These are phyloP conservation scores for Saccharata proteae DNA, from an alignment of 2,329 filamentous ascomycete species.

Conservation along the genomic window DNA sequence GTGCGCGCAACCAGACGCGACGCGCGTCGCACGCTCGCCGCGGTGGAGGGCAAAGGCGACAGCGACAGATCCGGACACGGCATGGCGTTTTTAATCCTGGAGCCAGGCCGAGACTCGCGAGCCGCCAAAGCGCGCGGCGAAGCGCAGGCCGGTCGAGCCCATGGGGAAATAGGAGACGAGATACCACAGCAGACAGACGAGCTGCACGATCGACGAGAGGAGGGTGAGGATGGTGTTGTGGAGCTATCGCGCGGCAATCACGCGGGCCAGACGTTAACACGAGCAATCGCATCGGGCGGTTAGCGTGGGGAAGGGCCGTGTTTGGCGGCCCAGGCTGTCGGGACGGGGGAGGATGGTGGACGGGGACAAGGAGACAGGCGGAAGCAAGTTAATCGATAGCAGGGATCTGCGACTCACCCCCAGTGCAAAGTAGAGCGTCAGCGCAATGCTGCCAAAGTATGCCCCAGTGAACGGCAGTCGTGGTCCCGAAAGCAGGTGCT, in stretches of 20 bases:
- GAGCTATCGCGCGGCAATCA: conserved; percentile 47
- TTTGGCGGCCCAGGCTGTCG: too few relatives aligned
- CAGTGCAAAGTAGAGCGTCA: conserved; percentile 86
- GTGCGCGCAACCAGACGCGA: too few relatives aligned
- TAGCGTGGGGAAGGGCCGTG: conserved; percentile 16
- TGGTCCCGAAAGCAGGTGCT: conserved; percentile 72
- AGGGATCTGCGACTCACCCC: conserved; percentile 53
- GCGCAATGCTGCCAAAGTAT: conserved; percentile 83
- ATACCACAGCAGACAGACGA: conserved; percentile 81
- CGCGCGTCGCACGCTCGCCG: too few relatives aligned
- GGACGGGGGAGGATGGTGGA: conserved; percentile 14
- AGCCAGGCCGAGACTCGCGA: conserved; percentile 81
- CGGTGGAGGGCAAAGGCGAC: too few relatives aligned
- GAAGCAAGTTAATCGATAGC: conserved; percentile 10
- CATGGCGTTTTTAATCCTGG: conserved; percentile 60
- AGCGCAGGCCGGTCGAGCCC: conserved; percentile 76
- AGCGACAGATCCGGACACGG: too few relatives aligned
- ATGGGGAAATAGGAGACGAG: conserved; percentile 96
- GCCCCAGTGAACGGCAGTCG: conserved; percentile 85
- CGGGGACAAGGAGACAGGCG: conserved; percentile 4
- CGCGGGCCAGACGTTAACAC: conserved; percentile 23
- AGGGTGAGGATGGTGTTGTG: conserved; percentile 76
- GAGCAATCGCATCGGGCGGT: conserved; percentile 17
- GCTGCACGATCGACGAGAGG: conserved; percentile 69
- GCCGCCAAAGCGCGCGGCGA: conserved; percentile 77